These are phyloP conservation scores for Phialocephala subalpina DNA, from an alignment of 2,329 filamentous ascomycete genomes.

Conservation along the genomic window DNA sequence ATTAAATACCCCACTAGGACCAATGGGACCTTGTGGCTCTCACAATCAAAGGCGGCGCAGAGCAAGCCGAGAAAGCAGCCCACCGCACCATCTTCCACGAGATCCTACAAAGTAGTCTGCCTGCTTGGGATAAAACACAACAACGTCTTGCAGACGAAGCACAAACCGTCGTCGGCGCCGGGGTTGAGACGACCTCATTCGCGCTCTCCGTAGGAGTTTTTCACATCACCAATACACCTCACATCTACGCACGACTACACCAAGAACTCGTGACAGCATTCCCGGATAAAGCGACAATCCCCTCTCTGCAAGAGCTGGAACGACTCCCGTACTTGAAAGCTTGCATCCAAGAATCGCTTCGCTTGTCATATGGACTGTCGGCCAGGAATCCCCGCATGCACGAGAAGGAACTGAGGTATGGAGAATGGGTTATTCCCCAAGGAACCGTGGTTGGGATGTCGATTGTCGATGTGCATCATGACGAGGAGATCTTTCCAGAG, in stretches of 20 bases:
- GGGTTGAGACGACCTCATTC: neutral
- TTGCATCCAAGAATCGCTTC: conserved; percentile 1
- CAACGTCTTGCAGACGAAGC: conserved; percentile 6
- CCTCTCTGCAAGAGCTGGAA: neutral
- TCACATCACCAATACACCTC: neutral
- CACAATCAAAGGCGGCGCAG: neutral
- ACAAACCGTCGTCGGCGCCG: conserved; percentile 8
- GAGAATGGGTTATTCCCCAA: neutral
- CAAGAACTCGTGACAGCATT: neutral
- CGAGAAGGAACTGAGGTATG: neutral
- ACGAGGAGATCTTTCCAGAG: neutral
- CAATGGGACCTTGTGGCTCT: conserved; percentile 1
- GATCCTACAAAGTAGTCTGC: neutral
- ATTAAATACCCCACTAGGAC: neutral
- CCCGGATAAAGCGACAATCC: neutral
- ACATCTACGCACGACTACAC: neutral
- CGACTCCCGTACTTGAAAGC: conserved; percentile 1
- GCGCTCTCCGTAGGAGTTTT: neutral
- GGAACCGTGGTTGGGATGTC: neutral
- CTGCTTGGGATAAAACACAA: neutral
- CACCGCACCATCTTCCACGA: conserved; percentile 14
- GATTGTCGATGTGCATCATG: conserved; percentile 1
- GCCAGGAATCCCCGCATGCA: neutral
- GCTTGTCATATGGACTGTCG: neutral
- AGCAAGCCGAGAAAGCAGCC: neutral